Base-by-base conservation (phyloP, 2,329 filamentous ascomycete genomes). In the Fusarium chaquense region DNA sequence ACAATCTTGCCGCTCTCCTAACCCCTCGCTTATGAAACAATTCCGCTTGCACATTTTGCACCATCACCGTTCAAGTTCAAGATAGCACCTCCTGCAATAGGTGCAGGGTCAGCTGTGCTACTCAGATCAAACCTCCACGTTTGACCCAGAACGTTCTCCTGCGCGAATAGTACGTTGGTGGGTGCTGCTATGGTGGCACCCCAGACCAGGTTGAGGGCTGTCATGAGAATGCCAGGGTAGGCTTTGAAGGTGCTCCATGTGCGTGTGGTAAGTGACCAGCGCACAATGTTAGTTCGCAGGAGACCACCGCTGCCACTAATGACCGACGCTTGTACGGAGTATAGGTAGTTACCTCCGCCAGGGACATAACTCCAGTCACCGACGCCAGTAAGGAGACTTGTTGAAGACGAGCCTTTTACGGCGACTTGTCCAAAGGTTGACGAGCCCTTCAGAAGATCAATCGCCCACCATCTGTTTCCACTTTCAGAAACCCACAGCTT, bases 331-430 rank as follows among this genome's bases (percentile, higher is more conserved):
- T 73, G 70, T 0, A 69, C 11, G 0, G 71, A 47, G 5, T 72
- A 73, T 12, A 73, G 63, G 3, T 58, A 72, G 24, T 50, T 45
- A 12, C 69, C 69, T 4, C 64, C 67, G 0, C 69, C 67, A 0
- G 69, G 71, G 1, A 73, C 62, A 3, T 62, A 73, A 3, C 54
- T 55, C 71, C 71, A 73, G 16, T 73, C 71, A 0, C 58, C 52
- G 0, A 71, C 58, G 2, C 51, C 56, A 6, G 15, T 10, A 0
- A 65, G 11, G 2, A 58, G 28, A 2, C 28, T 11, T 1, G 43
- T 33, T 0, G 1, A 2, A 0, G 69, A 65, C 0, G 52, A 50
- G 3, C 69, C 66, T 0, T 12, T 22, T 0, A 2, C 28, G 1
- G 66, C 7, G 0, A 70, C 9, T 1, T 40, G 38, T 9, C 58